Base-by-base conservation (phyloP, 495 filamentous ascomycete species). In the Monascus purpureus region DNA sequence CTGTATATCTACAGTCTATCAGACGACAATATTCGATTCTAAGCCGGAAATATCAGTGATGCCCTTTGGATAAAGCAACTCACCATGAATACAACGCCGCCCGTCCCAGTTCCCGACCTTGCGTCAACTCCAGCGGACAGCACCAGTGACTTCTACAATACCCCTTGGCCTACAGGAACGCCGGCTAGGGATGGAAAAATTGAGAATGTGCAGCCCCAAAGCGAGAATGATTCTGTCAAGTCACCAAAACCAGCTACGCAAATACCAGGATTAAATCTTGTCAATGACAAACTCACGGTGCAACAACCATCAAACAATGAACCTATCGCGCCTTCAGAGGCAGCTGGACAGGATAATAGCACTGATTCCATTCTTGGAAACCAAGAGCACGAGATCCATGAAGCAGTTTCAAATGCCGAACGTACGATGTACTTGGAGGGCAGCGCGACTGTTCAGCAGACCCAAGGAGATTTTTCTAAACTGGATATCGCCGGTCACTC, bases 71-170 rank as follows among this genome's bases (percentile, higher is more conserved):
- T 33, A 6, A 52, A 51, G 29, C 39, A 33, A 15, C 37, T 51
- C 28, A 38, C 39, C 36, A 42, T 39, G 32, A 45, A 38, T 32
- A 50, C 59, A 37, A 52, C 56, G 47, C 51, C 55, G 47, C 50
- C 52, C 30, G 28, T 51, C 37, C 42, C 52, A 5, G 20, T 22
- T 22, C 9, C 20, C 20, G 20, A 22, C 20, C 9, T 22, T 4
- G 20, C 20, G 36, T 39, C 41, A 28, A 57, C 55, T 13, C 50
- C 50, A 9, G 40, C 35, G 13, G 61, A 61, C 32, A 45, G 49
- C 46, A 57, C 45, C 25, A 61, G 53, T 31, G 57, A 63, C 49
- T 63, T 60, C 33, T 61, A 61, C 42, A 57, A 60, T 32, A 61
- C 57, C 16, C 52, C 55, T 4, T 37, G 47, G 37, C 31, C 36